Evolutionary conservation across 2,329 filamentous ascomycete species (phyloP), one percentile per base, ranked within the genome.

Genomic region (Fusarium kyushuense): DNA sequence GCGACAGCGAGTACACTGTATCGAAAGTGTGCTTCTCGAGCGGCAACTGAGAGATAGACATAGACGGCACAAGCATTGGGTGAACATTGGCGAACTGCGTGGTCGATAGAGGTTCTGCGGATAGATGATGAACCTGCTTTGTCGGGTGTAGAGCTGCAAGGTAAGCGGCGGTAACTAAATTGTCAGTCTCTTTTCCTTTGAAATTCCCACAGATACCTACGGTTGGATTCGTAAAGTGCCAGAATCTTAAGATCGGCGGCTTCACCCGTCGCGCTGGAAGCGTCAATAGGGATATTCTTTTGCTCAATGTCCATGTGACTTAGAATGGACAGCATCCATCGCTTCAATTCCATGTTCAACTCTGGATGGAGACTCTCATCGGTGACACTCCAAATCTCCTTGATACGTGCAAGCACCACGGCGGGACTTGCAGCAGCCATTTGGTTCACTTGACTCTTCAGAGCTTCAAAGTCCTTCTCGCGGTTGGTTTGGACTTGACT

Each of bases 271-370:
- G 11, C 35, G 21, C 1, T 66, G 58, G 10, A 38, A 16, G 14
- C 21, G 14, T 46, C 36, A 21, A 23, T 73, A 65, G 12, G 72
- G 46, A 14, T 74, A 58, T 11, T 16, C 17, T 47, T 55, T 4
- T 61, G 56, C 1, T 74, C 67, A 32, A 81, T 80, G 36, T 81
- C 82, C 71, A 82, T 79, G 65, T 79, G 80, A 63, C 83, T 82
- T 53, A 91, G 77, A 2, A 83, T 83, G 29, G 84, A 88, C 33
- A 90, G 79, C 79, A 93, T 84, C 87, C 87, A 90, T 25, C 65
- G 65, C 70, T 87, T 86, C 72, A 86, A 86, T 64, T 86, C 84
- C 47, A 86, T 78, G 58, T 86, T 85, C 6, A 86, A 71, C 51
- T 70, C 64, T 2, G 42, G 30, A 3, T 65, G 56, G 3, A 63